These are phyloP conservation scores for Boletus rubroflammeus DNA, from an alignment of 768 basidiomycete genomes.

Conservation along the genomic window DNA sequence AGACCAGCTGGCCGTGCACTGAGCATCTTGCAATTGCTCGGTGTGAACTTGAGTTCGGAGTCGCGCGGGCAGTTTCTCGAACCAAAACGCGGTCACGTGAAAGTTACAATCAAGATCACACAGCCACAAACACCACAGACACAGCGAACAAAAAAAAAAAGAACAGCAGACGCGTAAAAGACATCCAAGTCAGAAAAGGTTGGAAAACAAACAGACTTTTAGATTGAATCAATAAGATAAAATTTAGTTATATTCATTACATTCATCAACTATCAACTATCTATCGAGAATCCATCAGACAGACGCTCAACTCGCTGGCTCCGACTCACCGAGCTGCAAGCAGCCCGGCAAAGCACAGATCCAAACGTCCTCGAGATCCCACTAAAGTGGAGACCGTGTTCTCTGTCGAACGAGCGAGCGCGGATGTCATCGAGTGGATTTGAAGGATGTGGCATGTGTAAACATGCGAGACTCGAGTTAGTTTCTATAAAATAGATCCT, in stretches of 20 bases:
- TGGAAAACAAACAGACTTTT: too few species aligned
- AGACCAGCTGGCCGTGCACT: conserved; percentile 23
- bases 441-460: conserved; percentile 71
- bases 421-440: conserved; percentile 67
- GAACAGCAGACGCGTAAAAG: too few species aligned
- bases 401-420: conserved; percentile 66
- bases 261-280: not conserved
- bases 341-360: conserved; percentile 28
- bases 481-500: conserved; percentile 80
- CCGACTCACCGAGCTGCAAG: conserved; percentile 21
- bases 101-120: not conserved
- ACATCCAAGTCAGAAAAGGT: too few species aligned
- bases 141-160: too few species aligned
- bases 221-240: too few species aligned
- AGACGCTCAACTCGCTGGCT: conserved; percentile 57
- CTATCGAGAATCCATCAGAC: conserved; percentile 52
- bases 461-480: conserved; percentile 78
- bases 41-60: not conserved
- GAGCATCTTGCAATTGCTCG: conserved; percentile 24
- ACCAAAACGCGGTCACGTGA: conserved; percentile 30
- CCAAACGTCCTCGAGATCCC: conserved; percentile 67
- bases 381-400: conserved; percentile 43
- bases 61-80: not conserved
- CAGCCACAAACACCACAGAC: not conserved
- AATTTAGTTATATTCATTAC: too few species aligned